Evolutionary conservation across 176 grass and related monocot genomes (phyloP), one percentile per base, ranked within the genome.

Genomic region (Oryza punctata): DNA sequence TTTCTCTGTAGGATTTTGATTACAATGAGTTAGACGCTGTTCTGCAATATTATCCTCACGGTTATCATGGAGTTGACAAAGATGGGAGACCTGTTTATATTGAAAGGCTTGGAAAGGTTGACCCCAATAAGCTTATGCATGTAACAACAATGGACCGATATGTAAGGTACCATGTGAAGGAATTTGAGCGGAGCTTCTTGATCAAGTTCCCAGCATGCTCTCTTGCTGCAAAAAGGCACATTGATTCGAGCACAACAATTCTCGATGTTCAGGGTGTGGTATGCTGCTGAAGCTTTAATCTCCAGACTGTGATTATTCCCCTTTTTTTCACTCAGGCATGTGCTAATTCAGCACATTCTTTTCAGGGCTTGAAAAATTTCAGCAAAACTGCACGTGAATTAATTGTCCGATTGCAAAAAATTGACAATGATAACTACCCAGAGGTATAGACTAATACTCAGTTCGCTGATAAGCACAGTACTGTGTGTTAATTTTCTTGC

Each of bases 211-310:
- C 96, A 73, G 96, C 96, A 70, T 98, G 96, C 67, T 95, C 93
- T 63, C 52, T 98, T 85, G 96, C 96, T 38, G 93, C 96, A 26
- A 98, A 98, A 90, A 93, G 82, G 61, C 93, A 98, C 80, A 90
- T 98, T 30, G 93, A 95, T 84, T 94, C 91, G 5, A 98, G 91
- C 87, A 95, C 96, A 26, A 95, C 96, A 43, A 93, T 98, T 84
- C 77, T 98, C 2, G 96, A 98, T 88, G 93, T 98, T 81, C 93
- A 98, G 77, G 96, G 93, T 18, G 96, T 98, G 89, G 96, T 98
- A 94, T 78, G 89, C 66, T 76, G 19, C 45, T 13, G 14, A 86
- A 60, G 15, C 65, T 77, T 67, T 59, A 43, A 63, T 78, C 27
- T 47, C 24, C 66, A 32, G 32, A 61, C 60, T 15, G 25, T 47